phyloP scores from a whole-genome alignment of 257 asterid genomes.

The Haberlea rhodopensis region DNA sequence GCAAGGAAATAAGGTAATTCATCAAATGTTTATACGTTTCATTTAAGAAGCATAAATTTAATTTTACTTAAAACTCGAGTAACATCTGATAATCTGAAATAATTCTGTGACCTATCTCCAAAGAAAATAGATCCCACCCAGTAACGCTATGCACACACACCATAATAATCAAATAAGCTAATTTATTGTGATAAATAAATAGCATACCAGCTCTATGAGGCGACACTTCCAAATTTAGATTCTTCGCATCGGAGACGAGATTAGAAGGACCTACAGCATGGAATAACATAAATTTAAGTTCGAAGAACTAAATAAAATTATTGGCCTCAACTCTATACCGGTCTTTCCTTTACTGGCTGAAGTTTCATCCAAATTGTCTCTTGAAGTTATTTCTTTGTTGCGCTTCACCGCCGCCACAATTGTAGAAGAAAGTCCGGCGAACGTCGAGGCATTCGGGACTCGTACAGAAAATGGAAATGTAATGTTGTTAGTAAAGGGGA shows the following conservation, averaged over 20 bases:
- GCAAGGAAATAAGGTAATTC: slow-evolving; percentile 6
- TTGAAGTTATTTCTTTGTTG: slow-evolving; percentile 21
- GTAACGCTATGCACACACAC: slow-evolving; percentile 2
- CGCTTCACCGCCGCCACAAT: slow-evolving; percentile 26
- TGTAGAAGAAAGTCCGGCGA: slow-evolving; percentile 26
- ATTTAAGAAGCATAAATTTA: not conserved
- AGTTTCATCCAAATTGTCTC: slow-evolving; percentile 27
- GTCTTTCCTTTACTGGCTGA: slow-evolving; percentile 28
- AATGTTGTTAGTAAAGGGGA: slow-evolving; percentile 21
- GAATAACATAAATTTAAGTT: slow-evolving; percentile 10
- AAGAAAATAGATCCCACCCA: not conserved
- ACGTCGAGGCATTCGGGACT: slow-evolving; percentile 21
- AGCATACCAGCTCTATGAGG: slow-evolving; percentile 93
- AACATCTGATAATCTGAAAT: not conserved
- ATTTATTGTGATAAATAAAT: no score
- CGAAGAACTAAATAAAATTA: not conserved
- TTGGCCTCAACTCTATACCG: slow-evolving; percentile 23
- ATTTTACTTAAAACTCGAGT: not conserved
- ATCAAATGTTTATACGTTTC: not conserved
- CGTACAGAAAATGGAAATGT: slow-evolving; percentile 23
- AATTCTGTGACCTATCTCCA: not conserved
- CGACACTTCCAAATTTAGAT: slow-evolving; percentile 70
- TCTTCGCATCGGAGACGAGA: slow-evolving; percentile 37
- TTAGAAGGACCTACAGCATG: slow-evolving; percentile 37
- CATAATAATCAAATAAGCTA: no score